These are phyloP conservation scores for Fusarium avenaceum DNA, from an alignment of 2,329 filamentous ascomycete species.

Conservation along the genomic window DNA sequence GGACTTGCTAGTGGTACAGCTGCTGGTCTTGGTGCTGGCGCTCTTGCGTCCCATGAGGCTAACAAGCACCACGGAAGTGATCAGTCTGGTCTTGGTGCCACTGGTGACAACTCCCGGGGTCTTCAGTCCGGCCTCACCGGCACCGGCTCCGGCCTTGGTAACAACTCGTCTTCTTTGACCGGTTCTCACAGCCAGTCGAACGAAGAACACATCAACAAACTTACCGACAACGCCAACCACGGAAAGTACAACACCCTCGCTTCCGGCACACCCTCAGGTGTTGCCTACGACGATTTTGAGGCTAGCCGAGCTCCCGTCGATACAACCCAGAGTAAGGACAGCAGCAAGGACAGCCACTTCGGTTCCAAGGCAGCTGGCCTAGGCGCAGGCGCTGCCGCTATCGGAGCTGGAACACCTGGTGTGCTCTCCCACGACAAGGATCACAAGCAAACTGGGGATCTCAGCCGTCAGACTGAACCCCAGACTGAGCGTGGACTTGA, in stretches of 20 bases:
- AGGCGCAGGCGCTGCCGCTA: constrained; percentile 3
- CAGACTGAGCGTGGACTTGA: not conserved
- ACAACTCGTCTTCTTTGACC: not conserved
- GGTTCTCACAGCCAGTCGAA: not conserved
- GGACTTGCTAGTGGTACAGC: constrained; percentile 17
- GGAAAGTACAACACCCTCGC: constrained; percentile 43
- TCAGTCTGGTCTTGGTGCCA: not conserved
- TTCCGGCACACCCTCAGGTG: constrained; percentile 39
- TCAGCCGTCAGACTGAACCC: not conserved
- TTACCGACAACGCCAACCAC: constrained; percentile 30
- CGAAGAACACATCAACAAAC: not conserved
- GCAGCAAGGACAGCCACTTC: constrained; percentile 1
- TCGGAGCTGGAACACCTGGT: not conserved
- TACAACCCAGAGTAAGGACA: not conserved
- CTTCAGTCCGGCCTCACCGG: not conserved
- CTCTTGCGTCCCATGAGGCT: constrained; percentile 13
- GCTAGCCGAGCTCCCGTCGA: not conserved
- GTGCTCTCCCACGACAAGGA: constrained; percentile 12
- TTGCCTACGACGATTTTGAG: constrained; percentile 4
- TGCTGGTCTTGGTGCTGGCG: constrained; percentile 27
- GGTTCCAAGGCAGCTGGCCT: constrained; percentile 1
- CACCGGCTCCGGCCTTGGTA: not conserved
- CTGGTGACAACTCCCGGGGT: not conserved
- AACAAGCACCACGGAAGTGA: not conserved
- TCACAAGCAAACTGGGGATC: not conserved